phyloP scores from a whole-genome alignment of 2,329 filamentous ascomycete genomes.

The Penicillium hordei region DNA sequence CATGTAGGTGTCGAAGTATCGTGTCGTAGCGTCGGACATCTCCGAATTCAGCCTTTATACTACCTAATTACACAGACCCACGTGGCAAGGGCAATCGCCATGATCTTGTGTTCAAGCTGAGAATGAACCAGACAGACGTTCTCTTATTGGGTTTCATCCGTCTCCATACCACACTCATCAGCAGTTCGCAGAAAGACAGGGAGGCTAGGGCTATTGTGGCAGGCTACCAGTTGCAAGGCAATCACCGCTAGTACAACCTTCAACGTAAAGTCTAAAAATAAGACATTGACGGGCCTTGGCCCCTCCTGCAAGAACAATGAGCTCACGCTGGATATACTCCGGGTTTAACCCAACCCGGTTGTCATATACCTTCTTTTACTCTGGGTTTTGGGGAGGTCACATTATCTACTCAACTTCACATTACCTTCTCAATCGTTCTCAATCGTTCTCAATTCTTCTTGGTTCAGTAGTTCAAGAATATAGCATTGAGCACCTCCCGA shows the following conservation, averaged over 20 bases:
- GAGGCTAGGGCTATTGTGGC: not conserved
- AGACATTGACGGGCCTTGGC: not conserved
- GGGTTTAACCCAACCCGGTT: not conserved
- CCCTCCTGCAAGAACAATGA: not conserved
- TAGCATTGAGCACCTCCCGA: not conserved
- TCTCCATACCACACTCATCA: not conserved
- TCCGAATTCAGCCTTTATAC: not conserved
- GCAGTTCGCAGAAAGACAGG: not conserved
- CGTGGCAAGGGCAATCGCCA: not conserved
- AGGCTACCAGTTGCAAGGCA: not conserved
- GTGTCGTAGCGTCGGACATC: not conserved
- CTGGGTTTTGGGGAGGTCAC: not conserved
- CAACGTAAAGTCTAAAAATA: conserved; percentile 10
- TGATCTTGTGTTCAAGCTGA: not conserved
- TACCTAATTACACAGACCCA: not conserved
- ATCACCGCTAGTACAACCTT: not conserved
- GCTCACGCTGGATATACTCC: conserved; percentile 4
- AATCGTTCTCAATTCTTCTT: not conserved
- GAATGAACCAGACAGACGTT: not conserved
- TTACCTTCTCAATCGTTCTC: not conserved
- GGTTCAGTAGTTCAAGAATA: not conserved
- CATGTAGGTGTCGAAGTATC: not conserved
- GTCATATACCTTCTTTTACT: not conserved
- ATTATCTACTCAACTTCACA: not conserved
- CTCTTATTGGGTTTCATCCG: not conserved